Evolutionary conservation across 163 green algal species (phyloP).

Genomic region (Scenedesmus sp.): DNA sequence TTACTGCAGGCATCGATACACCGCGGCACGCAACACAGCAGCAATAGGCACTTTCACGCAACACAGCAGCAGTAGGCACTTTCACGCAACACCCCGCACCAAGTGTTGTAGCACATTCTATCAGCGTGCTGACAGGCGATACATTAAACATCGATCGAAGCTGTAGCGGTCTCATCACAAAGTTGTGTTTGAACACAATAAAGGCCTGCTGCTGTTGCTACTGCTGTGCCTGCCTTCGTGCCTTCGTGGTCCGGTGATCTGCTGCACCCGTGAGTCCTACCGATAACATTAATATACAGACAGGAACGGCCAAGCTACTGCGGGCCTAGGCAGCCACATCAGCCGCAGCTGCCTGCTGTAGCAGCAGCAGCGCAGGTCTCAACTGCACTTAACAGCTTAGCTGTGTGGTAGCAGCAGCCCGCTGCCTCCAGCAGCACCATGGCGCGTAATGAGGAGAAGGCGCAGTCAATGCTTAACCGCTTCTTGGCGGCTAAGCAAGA

Average conservation of each 20-base stretch:
- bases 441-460: conserved; percentile 98
- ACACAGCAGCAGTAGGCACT: background rate
- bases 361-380: background rate
- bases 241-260: background rate
- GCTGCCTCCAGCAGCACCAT: conserved; percentile 71
- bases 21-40: background rate
- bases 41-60: background rate
- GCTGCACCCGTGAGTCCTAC: background rate
- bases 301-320: background rate
- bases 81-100: background rate
- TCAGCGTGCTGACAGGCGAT: background rate
- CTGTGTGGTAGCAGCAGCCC: background rate
- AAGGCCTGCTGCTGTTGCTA: background rate
- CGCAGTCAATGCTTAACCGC: conserved; percentile 97
- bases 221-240: background rate
- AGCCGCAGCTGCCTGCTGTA: background rate
- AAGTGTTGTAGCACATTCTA: background rate
- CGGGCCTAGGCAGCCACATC: background rate
- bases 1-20: background rate
- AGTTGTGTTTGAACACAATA: background rate
- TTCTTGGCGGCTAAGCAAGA: conserved; percentile 84
- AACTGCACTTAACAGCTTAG: background rate
- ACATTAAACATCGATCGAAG: background rate
- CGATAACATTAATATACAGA: background rate
- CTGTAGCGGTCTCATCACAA: background rate